phyloP scores from a whole-genome alignment of 352 stramenopile species.

The Detonula confervacea region DNA sequence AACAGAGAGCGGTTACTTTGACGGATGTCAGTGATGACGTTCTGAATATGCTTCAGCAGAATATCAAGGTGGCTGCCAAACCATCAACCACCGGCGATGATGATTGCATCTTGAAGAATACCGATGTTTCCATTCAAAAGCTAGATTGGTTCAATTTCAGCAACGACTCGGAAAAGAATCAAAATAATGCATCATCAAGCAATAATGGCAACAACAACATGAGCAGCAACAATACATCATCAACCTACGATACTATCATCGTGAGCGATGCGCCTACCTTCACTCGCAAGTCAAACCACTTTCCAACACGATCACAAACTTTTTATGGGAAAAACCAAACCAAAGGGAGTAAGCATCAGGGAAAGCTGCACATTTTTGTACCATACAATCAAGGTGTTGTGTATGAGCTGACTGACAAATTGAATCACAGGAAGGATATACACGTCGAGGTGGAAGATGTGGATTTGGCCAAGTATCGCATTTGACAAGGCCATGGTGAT shows the following conservation, averaged over 20 bases:
- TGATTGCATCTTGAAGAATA: neutral
- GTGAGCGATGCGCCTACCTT: conserved; percentile 64
- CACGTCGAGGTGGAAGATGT: conserved; percentile 54
- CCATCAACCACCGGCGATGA: neutral
- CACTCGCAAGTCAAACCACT: too few relatives aligned
- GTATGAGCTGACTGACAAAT: conserved; percentile 35
- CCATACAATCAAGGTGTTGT: conserved; percentile 61
- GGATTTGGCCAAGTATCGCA: conserved; percentile 56
- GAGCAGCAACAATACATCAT: too few relatives aligned
- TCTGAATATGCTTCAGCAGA: conserved; percentile 44
- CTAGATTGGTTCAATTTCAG: conserved; percentile 66
- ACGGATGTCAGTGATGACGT: conserved; percentile 60
- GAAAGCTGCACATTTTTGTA: conserved; percentile 63
- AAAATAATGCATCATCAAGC: neutral
- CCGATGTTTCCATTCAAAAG: conserved; percentile 37
- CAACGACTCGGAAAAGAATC: neutral
- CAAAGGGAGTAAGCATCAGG: conserved; percentile 6
- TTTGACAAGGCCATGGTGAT: conserved; percentile 1
- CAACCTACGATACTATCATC: conserved; percentile 73
- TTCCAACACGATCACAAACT: too few relatives aligned
- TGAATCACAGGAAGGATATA: conserved; percentile 47
- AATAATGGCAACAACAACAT: too few relatives aligned
- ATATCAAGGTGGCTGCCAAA: conserved; percentile 34
- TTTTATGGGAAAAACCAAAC: conserved; percentile 59
- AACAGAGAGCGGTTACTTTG: conserved; percentile 48